Percentiles rank a stretch among this genome's conserved stretches.
Evolutionary conservation across 306 rosid genomes (phyloP).

Genomic region (Sesbania bispinosa): DNA sequence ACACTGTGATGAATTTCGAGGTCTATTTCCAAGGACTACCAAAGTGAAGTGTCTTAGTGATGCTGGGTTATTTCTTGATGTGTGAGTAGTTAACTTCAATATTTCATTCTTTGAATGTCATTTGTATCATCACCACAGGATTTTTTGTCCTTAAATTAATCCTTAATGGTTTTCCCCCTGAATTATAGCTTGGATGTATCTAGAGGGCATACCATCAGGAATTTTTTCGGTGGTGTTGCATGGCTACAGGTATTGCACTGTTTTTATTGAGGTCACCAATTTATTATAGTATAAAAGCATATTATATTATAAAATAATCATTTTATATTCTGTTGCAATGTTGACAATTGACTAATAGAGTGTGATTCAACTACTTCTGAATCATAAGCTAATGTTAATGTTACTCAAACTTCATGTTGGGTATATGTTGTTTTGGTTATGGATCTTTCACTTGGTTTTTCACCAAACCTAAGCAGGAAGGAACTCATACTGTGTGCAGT

Average conservation of each 20-base stretch:
- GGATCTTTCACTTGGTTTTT: background rate
- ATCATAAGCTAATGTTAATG: background rate
- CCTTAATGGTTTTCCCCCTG: slow-evolving; percentile 4
- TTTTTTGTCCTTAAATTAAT: slow-evolving; percentile 19
- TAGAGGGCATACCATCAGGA: slow-evolving; percentile 59
- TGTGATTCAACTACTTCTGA: background rate
- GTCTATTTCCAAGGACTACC: slow-evolving; percentile 55
- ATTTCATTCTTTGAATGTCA: slow-evolving; percentile 9
- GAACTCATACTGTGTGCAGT: background rate
- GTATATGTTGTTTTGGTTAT: background rate
- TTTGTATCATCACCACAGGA: background rate
- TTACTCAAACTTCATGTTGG: background rate
- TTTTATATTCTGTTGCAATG: background rate
- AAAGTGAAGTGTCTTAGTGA: slow-evolving; percentile 92
- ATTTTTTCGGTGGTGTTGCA: slow-evolving; percentile 62
- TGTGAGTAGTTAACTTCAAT: slow-evolving; percentile 37
- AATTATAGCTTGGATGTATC: slow-evolving; percentile 62
- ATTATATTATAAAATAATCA: background rate
- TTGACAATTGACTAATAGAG: background rate
- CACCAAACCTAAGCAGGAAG: background rate
- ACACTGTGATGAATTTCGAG: slow-evolving; percentile 77
- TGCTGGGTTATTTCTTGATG: slow-evolving; percentile 90
- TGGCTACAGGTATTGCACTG: slow-evolving; percentile 54
- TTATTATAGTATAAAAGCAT: background rate
- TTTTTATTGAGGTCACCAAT: background rate